Percentiles rank a stretch among this genome's conserved stretches.
phyloP scores from a whole-genome alignment of 148 eudicot genomes.

The Vaccinium darrowii region DNA sequence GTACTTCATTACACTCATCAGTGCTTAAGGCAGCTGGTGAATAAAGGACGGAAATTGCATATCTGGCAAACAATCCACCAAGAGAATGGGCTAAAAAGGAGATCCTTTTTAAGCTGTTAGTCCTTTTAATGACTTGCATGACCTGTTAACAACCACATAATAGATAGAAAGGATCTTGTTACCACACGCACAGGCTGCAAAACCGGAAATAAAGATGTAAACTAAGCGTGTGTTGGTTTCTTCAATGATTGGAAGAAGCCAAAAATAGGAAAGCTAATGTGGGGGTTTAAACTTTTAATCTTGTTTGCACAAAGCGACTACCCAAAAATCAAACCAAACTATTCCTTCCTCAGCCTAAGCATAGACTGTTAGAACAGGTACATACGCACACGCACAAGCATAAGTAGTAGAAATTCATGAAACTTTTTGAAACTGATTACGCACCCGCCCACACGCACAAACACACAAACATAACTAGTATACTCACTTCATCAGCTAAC shows the following conservation, averaged over 20 bases:
- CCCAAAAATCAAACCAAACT: not conserved
- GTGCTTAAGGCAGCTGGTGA: constrained; percentile 24
- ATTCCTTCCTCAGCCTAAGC: constrained; percentile 1
- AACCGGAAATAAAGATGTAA: not conserved
- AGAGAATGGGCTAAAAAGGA: constrained; percentile 97
- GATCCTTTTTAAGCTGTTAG: constrained; percentile 69
- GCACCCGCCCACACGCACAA: constrained; percentile 6
- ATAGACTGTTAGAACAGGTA: not conserved
- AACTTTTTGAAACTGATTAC: not conserved
- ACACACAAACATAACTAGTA: not conserved
- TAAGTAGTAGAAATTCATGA: not conserved
- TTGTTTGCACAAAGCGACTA: not conserved
- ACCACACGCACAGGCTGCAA: constrained; percentile 5
- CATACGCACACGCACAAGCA: not conserved
- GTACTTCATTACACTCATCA: constrained; percentile 28
- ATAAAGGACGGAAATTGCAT: constrained; percentile 78
- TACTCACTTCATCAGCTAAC: constrained; percentile 92
- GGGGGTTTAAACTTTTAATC: not conserved
- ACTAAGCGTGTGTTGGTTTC: not conserved
- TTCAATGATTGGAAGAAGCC: not conserved
- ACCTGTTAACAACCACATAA: constrained; percentile 46
- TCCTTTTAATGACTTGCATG: constrained; percentile 63
- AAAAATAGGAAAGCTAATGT: not conserved
- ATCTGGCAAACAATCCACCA: constrained; percentile 93
- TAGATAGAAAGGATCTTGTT: constrained; percentile 1